Base-by-base conservation (phyloP, 192 early-diverging fungal genomes). In the Geranomyces variabilis region DNA sequence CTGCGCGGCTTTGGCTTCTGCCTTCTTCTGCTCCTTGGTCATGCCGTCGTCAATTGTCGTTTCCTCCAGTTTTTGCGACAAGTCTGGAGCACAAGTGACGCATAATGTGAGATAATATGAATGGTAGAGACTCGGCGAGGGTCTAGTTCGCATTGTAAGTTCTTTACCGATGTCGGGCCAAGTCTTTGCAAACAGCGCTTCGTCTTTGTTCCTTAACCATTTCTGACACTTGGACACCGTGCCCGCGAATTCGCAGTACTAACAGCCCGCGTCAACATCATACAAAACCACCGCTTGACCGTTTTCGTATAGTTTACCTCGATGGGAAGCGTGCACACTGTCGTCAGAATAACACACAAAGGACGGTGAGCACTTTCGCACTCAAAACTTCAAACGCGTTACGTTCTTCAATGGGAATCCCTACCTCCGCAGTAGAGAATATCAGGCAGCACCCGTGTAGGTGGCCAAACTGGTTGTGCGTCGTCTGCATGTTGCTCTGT, bases 221-320 rank as follows among this genome's bases (percentile, higher is more conserved):
- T 81, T 68, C 69, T 93, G 90, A 79, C 93, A 98, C 73, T 92
- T 90, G 63, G 90, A 88, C 45, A 85, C 78, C 19, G 91, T 90
- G 28, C 90, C 88, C n/a, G 90, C 86, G 65, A 91, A 95, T 83
- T 93, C 93, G 83, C 96, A 98, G 81, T 93, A 98, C 92, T 93
- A 26, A 26, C 24, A 3, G 15, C 19, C 2, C 19, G 51, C n/a
- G 24, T 24, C 51, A 53, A 15, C 19, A 53, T 19, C 46, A 10
- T 47, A 47, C 19, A 19, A 47, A 47, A 19, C 46, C 36, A 41
- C 36, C 10, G 36, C 36, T 41, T 41, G 3, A 7, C 10, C 3
- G 36, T 10, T 7, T 7, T 41, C 36, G 3, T 10, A 41, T 41
- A 41, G n/a, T 41, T 41, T 41, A 34, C 33, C 31, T 44, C 31